These are phyloP conservation scores for Monascus purpureus DNA, from an alignment of 495 filamentous ascomycete species.

Conservation along the genomic window DNA sequence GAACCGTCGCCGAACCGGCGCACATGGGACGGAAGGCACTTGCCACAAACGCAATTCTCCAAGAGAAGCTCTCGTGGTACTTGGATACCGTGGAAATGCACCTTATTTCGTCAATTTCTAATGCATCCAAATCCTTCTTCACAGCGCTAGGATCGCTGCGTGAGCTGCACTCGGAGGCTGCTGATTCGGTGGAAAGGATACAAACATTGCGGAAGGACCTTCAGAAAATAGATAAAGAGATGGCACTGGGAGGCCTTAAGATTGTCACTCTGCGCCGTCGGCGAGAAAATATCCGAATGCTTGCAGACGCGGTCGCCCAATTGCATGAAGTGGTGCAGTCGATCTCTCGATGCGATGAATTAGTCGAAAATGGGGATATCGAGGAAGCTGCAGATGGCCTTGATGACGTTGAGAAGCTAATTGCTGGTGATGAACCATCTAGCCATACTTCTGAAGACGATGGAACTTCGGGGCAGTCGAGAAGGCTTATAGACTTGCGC, in stretches of 20 bases:
- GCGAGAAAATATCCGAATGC: constrained; percentile 69
- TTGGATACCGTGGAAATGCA: constrained; percentile 99
- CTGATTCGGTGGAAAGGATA: constrained; percentile 80
- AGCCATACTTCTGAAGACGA: constrained; percentile 10
- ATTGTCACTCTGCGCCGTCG: constrained; percentile 69
- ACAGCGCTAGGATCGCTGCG: constrained; percentile 81
- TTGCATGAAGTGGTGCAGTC: constrained; percentile 64
- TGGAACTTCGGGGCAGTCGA: constrained; percentile 10
- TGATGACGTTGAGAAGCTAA: constrained; percentile 60
- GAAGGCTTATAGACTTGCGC: constrained; percentile 51
- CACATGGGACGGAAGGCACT: constrained; percentile 58
- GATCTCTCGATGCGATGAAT: constrained; percentile 59
- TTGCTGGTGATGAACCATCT: constrained; percentile 47
- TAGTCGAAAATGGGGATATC: constrained; percentile 69
- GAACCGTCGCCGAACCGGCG: constrained; percentile 41
- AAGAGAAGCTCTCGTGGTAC: constrained; percentile 98
- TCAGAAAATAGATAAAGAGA: constrained; percentile 65
- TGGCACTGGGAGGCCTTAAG: constrained; percentile 76
- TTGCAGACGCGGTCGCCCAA: constrained; percentile 73
- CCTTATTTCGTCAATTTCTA: constrained; percentile 89
- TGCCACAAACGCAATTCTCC: constrained; percentile 94
- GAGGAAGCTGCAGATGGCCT: constrained; percentile 67
- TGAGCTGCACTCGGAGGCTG: constrained; percentile 83
- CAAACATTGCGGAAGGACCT: constrained; percentile 68
- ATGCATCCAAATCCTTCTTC: constrained; percentile 91